Percentiles rank a stretch among this genome's conserved stretches.
Evolutionary conservation across 1,284 basidiomycete genomes (phyloP).

Genomic region (Fomitopsis palustris): DNA sequence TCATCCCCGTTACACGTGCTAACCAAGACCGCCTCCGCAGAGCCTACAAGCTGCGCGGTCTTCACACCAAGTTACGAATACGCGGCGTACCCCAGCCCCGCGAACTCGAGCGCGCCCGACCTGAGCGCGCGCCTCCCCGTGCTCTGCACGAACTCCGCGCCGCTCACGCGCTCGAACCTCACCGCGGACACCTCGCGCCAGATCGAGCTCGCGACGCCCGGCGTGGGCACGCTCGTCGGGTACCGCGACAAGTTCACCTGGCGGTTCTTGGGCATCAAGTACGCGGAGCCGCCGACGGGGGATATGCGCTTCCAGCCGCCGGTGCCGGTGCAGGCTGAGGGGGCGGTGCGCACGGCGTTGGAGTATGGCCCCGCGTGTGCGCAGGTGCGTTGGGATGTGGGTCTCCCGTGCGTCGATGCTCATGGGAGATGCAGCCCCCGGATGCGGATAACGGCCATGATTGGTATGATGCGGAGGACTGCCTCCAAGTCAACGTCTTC

Average conservation of each 20-base stretch:
- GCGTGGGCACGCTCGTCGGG: slow-evolving; percentile 8
- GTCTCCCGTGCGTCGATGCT: background rate
- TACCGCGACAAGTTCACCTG: slow-evolving; percentile 15
- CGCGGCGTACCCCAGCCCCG: background rate
- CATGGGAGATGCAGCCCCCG: slow-evolving; percentile 5
- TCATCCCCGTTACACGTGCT: background rate
- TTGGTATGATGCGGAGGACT: slow-evolving; percentile 9
- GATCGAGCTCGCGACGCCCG: slow-evolving; percentile 9
- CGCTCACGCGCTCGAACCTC: slow-evolving; percentile 13
- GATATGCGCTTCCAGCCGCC: slow-evolving; percentile 8
- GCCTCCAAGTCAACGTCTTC: slow-evolving; percentile 11
- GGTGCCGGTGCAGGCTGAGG: background rate
- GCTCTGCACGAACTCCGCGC: slow-evolving; percentile 15
- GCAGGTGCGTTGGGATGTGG: slow-evolving; percentile 2
- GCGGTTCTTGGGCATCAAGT: slow-evolving; percentile 13
- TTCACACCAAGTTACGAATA: slow-evolving; percentile 7
- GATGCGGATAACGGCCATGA: slow-evolving; percentile 12
- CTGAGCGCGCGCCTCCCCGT: slow-evolving; percentile 2
- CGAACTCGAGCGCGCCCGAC: background rate
- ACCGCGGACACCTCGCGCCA: slow-evolving; percentile 11
- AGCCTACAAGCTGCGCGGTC: background rate
- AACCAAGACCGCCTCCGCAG: background rate
- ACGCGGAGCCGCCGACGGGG: slow-evolving; percentile 8
- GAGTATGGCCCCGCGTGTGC: slow-evolving; percentile 10
- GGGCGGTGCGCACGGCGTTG: slow-evolving; percentile 5